A percentile compares a stretch with the other conserved stretches of the same genome.
phyloP scores from a whole-genome alignment of 441 rosid genomes.

The Syzygium malaccense region DNA sequence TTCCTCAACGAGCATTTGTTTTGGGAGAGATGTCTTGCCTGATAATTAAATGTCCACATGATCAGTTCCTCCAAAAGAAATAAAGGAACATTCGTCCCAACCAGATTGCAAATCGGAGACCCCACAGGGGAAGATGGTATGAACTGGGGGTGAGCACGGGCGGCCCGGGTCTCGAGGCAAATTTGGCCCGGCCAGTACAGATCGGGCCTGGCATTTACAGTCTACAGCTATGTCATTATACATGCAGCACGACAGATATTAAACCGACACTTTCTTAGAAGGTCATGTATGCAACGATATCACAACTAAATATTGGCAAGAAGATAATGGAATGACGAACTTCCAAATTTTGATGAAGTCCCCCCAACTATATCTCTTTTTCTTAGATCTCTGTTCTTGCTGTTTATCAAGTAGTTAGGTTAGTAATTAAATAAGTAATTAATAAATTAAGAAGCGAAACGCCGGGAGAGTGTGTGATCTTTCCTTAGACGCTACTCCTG shows the following conservation, averaged over 20 bases:
- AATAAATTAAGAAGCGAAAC: not conserved
- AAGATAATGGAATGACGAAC: not conserved
- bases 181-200: not conserved
- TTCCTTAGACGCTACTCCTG: conserved; percentile 25
- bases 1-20: not conserved
- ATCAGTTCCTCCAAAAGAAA: not conserved
- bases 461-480: not conserved
- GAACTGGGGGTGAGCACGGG: not conserved
- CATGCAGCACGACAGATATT: not conserved
- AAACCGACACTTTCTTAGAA: not conserved
- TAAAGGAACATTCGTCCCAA: not conserved
- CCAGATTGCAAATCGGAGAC: not conserved
- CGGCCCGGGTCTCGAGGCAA: not conserved
- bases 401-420: not conserved
- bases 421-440: not conserved
- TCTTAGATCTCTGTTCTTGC: not conserved
- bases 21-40: not conserved
- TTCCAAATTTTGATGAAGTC: not conserved
- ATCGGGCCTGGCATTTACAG: not conserved
- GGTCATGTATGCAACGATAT: not conserved
- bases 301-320: not conserved
- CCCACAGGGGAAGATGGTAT: not conserved
- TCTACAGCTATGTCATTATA: not conserved
- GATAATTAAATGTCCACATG: not conserved
- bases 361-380: not conserved